phyloP scores from a whole-genome alignment of 179 eudicot species.

The Spinacia oleracea region DNA sequence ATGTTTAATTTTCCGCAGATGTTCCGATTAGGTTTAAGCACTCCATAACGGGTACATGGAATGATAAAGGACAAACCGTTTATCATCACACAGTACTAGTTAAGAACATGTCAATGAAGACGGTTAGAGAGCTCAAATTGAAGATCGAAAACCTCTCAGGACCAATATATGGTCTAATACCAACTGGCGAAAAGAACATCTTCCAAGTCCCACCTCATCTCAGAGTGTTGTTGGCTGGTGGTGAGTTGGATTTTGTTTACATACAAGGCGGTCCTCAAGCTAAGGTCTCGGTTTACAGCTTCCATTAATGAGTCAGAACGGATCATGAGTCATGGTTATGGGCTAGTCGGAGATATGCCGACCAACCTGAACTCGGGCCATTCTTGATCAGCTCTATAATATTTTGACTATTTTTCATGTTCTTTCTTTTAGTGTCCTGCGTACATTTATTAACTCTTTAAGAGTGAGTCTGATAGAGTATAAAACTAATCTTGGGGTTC shows the following conservation, averaged over 20 bases:
- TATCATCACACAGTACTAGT: conserved; percentile 68
- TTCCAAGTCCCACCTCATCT: conserved; percentile 53
- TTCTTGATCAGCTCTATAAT: too few relatives aligned
- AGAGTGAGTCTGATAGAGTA: too few relatives aligned
- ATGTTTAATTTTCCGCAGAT: conserved; percentile 32
- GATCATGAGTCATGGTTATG: not conserved
- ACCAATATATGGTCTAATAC: conserved; percentile 59
- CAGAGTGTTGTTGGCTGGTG: conserved; percentile 46
- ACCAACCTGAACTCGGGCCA: not conserved
- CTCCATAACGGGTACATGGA: conserved; percentile 70
- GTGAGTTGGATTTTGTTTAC: conserved; percentile 63
- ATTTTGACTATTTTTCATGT: not conserved
- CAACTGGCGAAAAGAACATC: conserved; percentile 43
- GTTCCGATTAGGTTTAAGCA: conserved; percentile 56
- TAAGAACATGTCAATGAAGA: conserved; percentile 57
- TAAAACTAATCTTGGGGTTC: too few relatives aligned
- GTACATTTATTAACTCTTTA: not conserved
- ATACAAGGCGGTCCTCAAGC: conserved; percentile 91
- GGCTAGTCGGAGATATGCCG: not conserved
- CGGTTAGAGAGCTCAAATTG: conserved; percentile 59
- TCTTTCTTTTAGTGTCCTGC: too few relatives aligned
- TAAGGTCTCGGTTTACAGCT: conserved; percentile 55
- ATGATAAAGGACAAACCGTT: conserved; percentile 36
- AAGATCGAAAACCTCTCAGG: conserved; percentile 63
- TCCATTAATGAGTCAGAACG: conserved; percentile 28